Evolutionary conservation across 345 rosid genomes (phyloP).

Genomic region (Pistacia vera): DNA sequence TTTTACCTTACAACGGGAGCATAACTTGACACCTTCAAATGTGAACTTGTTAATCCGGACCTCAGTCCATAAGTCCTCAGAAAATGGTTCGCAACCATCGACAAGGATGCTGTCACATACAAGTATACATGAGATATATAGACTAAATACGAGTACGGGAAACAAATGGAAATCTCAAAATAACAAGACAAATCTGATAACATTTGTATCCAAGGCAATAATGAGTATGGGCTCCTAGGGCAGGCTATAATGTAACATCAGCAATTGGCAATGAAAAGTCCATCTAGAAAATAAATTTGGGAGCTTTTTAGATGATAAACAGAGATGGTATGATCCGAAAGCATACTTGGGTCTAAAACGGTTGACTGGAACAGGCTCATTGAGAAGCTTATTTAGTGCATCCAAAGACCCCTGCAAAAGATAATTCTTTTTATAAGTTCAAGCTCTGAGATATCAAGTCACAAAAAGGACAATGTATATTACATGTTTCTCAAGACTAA

Average conservation of each 20-base stretch:
- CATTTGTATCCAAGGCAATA: slow-evolving; percentile 8
- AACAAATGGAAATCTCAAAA: not conserved
- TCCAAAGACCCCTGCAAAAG: slow-evolving; percentile 81
- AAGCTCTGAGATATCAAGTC: slow-evolving; percentile 10
- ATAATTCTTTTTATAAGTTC: slow-evolving; percentile 1
- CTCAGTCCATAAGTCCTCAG: slow-evolving; percentile 89
- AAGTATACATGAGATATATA: slow-evolving; percentile 1
- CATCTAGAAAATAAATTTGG: not conserved
- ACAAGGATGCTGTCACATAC: slow-evolving; percentile 65
- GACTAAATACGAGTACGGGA: no score
- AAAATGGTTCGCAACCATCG: slow-evolving; percentile 78
- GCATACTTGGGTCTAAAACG: slow-evolving; percentile 92
- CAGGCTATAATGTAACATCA: not conserved
- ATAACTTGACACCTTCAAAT: slow-evolving; percentile 69
- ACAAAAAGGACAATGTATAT: not conserved
- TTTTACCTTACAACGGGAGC: slow-evolving; percentile 85
- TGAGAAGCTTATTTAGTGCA: slow-evolving; percentile 64
- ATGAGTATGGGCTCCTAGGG: not conserved
- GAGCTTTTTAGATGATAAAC: not conserved
- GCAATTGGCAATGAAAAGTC: not conserved
- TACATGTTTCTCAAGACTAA: slow-evolving; percentile 22
- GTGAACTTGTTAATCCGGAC: slow-evolving; percentile 49
- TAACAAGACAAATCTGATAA: not conserved
- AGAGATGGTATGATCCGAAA: slow-evolving; percentile 4
- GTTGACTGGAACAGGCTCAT: slow-evolving; percentile 80